Evolutionary conservation across 352 stramenopile species (phyloP), one percentile per base, ranked within the genome.

Genomic region (Aphanomyces cochlioides): DNA sequence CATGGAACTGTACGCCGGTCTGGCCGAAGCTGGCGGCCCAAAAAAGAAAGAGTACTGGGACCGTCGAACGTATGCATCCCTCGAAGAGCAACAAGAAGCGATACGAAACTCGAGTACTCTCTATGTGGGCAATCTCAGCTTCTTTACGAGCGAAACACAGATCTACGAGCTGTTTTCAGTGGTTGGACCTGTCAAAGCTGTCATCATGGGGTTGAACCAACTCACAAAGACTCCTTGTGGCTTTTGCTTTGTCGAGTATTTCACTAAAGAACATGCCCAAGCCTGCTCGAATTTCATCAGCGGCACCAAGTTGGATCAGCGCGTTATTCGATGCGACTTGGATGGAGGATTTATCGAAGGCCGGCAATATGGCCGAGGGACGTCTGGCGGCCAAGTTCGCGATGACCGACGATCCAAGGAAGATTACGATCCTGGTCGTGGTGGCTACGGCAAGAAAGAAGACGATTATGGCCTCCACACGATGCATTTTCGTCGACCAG

Each of bases 111-210:
- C 90, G 28, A 77, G 76, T 8, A 99, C 96, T 28, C 75, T 99
- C 28, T 99, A 99, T 78, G 83, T 99, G 41, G 97, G 97, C 54
- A 99, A 99, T 76, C 75, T 99, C 53, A 95, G 90, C 48, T 99
- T 99, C 79, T 98, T 97, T 70, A 99, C 96, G 21, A 95, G 90
- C 19, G 92, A 98, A 69, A 78, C 85, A 41, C 95, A 99, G 77
- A 95, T 99, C 67, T 93, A 92, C 75, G 89, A 96, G 74, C 84
- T 97, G 56, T 99, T 99, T 77, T 90, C 84, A 65, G 84, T 85
- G 72, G 86, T 98, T 48, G 97, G 97, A 54, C 87, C 86, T 19
- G 92, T 99, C 37, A 80, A 88, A 63, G 78, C 85, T 65, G 87
- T 99, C 7, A 96, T 98, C 60, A 97, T 99, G 90, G 97, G 97